A percentile compares a stretch with the other conserved stretches of the same genome.
These are phyloP conservation scores for Aspergillus quadricinctus DNA, from an alignment of 2,329 filamentous ascomycete genomes.

Conservation along the genomic window DNA sequence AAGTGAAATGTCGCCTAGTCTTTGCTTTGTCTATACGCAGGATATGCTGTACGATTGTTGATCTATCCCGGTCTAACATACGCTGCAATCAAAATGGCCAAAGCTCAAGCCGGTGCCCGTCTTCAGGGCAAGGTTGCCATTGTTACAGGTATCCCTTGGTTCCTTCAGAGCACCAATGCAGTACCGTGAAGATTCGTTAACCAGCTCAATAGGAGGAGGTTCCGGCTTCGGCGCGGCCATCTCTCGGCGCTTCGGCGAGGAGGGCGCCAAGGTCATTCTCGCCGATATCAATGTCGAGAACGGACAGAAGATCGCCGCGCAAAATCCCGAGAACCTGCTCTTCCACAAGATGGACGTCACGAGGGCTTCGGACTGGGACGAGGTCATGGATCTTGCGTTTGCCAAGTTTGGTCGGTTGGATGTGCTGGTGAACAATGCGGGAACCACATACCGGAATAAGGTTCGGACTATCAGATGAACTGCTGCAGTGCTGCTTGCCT, in stretches of 20 bases:
- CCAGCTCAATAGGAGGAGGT: conserved; percentile 29
- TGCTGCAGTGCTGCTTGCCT: background rate
- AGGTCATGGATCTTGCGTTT: conserved; percentile 27
- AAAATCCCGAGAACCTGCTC: conserved; percentile 24
- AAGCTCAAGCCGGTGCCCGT: conserved; percentile 20
- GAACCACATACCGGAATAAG: conserved; percentile 40
- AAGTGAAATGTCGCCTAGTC: background rate
- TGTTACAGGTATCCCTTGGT: conserved; percentile 35
- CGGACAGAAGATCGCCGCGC: conserved; percentile 28
- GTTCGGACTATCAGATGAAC: conserved; percentile 12
- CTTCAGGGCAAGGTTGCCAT: conserved; percentile 44
- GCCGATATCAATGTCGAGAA: conserved; percentile 39
- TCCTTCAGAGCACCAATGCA: background rate
- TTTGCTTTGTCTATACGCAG: background rate
- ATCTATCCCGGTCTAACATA: background rate
- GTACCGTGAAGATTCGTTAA: background rate
- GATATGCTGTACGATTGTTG: background rate
- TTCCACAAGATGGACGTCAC: conserved; percentile 36
- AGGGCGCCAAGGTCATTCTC: conserved; percentile 41
- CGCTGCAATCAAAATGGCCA: conserved; percentile 6
- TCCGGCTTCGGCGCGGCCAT: conserved; percentile 43
- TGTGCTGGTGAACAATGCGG: conserved; percentile 47
- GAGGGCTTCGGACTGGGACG: conserved; percentile 30
- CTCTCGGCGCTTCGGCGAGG: conserved; percentile 34
- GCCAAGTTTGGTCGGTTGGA: conserved; percentile 34